phyloP scores from a whole-genome alignment of 1,139 yeast species.

The Candida tetrigidarum region DNA sequence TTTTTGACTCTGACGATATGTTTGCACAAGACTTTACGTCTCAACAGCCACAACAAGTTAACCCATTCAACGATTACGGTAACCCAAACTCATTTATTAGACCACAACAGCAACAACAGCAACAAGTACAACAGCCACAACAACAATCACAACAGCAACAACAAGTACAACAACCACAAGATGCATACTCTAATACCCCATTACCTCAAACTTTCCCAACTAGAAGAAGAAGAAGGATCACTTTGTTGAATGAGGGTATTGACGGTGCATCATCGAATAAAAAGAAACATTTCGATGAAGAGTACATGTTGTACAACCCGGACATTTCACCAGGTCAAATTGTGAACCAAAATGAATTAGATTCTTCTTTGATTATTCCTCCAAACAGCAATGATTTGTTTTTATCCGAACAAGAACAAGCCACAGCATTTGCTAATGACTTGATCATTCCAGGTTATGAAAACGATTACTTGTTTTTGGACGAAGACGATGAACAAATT shows the following conservation, averaged over 20 bases:
- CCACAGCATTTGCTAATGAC: slow-evolving; percentile 10
- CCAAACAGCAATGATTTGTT: slow-evolving; percentile 19
- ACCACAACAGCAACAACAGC: slow-evolving; percentile 18
- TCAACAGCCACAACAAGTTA: slow-evolving; percentile 17
- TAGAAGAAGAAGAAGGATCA: slow-evolving; percentile 37
- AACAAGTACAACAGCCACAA: slow-evolving; percentile 12
- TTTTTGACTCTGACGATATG: slow-evolving; percentile 7
- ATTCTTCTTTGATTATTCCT: slow-evolving; percentile 33
- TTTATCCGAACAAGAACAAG: slow-evolving; percentile 3
- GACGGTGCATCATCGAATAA: slow-evolving; percentile 20
- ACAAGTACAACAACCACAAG: slow-evolving; percentile 20
- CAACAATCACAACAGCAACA: slow-evolving; percentile 12
- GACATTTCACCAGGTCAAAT: slow-evolving; percentile 50
- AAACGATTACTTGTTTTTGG: slow-evolving; percentile 38
- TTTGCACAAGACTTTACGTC: slow-evolving; percentile 2
- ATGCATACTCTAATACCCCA: slow-evolving; percentile 10
- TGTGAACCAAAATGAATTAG: slow-evolving; percentile 28
- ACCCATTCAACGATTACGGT: slow-evolving; percentile 43
- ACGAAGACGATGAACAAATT: slow-evolving; percentile 34
- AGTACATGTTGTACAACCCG: slow-evolving; percentile 44
- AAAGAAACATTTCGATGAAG: slow-evolving; percentile 33
- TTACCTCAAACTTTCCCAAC: slow-evolving; percentile 23
- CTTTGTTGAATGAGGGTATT: slow-evolving; percentile 28
- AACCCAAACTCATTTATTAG: slow-evolving; percentile 40
- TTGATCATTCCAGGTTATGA: slow-evolving; percentile 37